Base-by-base conservation (phyloP, 2,329 filamentous ascomycete genomes). In the Colletotrichum liaoningense region DNA sequence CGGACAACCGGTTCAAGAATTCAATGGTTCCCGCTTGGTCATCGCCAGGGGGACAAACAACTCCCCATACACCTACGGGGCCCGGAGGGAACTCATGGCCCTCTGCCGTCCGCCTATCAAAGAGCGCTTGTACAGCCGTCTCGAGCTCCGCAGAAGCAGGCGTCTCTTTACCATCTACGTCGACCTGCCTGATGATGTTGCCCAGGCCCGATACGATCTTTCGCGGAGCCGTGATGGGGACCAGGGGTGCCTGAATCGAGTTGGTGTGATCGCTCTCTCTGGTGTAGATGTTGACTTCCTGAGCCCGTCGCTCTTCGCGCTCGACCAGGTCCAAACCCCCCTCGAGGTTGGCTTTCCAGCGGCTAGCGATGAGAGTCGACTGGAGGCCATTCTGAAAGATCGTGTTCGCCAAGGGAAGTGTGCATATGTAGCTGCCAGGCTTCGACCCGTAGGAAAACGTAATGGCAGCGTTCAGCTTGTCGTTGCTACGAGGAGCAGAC, bases 101-200 rank as follows among this genome's bases (percentile, higher is more conserved):
- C 78, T 74, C 33, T 82, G 81, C 30, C 83, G 79, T 38, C 86
- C 83, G 74, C 28, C 83, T 79, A 30, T 86, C 83, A 73, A 93
- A 89, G 35, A 93, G 88, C 7, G 83, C 81, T 5, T 90, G 88
- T 2, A 96, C 91, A 5, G 88, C 86, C 22, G 80, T 80, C 79
- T 97, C 94, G 1, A 96, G 85, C 79, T 96, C 94, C 33, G 88
- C 86, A 1, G 93, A 95, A 3, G 94, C 93, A 14, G 93, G 91
- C 0, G 87, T 83, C 1, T 82, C 77, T 38, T 83, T 80, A 5
- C 84, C 86, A 26, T 85, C 79, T 22, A 88, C 83, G 19, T 89
- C 84, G 11, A 95, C 79, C 55, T 89, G 88, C 38, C 92, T 90
- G 26, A 97, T 85, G 68, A 97, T 96, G 81, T 97, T 97, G 4